Base-by-base conservation (phyloP, 371 early-diverging fungal genomes). In the Batrachochytrium dendrobatidis region DNA sequence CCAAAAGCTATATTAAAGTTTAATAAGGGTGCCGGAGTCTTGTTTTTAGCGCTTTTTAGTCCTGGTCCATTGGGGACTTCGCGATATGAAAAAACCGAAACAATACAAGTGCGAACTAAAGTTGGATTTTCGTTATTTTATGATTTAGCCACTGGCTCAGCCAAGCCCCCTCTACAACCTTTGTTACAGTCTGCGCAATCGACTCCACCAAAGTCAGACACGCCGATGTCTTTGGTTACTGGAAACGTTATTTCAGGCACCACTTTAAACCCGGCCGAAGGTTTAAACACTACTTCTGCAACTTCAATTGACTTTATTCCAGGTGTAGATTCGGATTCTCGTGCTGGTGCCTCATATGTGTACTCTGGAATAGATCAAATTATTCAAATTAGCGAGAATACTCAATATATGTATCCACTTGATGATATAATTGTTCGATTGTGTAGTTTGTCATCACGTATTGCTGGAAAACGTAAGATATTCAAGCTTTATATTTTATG, bases 81-180 rank as follows among this genome's bases (percentile, higher is more conserved):
- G 39, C 25, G 55, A 28, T 61, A 56, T 29, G 31, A 60, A 22
- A 12, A 30, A 15, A 61, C 24, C 6, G 10, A n/a, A 20, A 12
- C 22, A 17, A 20, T 32, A 8, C 44, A 70, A 70, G 66, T 66
- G 43, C 61, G 51, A 52, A 71, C 72, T 15, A 70, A 67, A 55
- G 66, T 76, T 15, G 68, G 69, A 6, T 73, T 76, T 56, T 66
- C 70, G 12, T 48, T 71, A 24, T 73, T 72, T 59, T 56, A 71
- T 45, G 71, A 71, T 18, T 25, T 67, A n/a, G 48, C 53, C 18
- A 60, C 56, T 33, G n/a, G n/a, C n/a, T n/a, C n/a, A n/a, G n/a
- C n/a, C n/a, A n/a, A n/a, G n/a, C n/a, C n/a, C n/a, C n/a, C n/a
- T n/a, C n/a, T n/a, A n/a, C n/a, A n/a, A n/a, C n/a, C n/a, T n/a